Conservation (phyloP, 495 filamentous ascomycete species). For the Hypoxylon subgilvum region DNA sequence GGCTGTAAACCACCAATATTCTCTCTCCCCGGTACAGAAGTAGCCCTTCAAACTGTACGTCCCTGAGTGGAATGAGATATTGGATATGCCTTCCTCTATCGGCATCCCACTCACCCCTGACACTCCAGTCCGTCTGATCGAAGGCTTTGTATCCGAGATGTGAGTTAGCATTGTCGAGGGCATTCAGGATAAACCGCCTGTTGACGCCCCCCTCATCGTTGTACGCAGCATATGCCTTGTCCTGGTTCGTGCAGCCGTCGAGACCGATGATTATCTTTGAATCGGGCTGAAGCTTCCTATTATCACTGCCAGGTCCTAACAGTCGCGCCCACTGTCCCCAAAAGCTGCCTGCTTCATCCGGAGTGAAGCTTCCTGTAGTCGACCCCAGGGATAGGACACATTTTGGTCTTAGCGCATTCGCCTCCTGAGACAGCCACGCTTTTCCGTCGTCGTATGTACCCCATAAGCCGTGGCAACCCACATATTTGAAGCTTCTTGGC, state of each 20-base stretch:
- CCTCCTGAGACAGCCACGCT: conserved; percentile 65
- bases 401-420: conserved; percentile 62
- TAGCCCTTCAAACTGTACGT: not conserved
- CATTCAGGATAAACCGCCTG: conserved; percentile 68
- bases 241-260: conserved; percentile 69
- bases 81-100: not conserved
- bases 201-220: conserved; percentile 42
- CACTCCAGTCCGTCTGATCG: conserved; percentile 67
- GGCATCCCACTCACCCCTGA: conserved; percentile 64
- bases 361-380: conserved; percentile 69
- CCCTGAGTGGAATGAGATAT: not conserved
- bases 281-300: conserved; percentile 32
- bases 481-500: conserved; percentile 60
- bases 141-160: conserved; percentile 68
- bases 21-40: not conserved
- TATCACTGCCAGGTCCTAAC: conserved; percentile 56
- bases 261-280: conserved; percentile 69
- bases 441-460: conserved; percentile 82
- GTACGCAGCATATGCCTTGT: conserved; percentile 57
- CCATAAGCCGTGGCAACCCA: conserved; percentile 71
- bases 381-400: conserved; percentile 76
- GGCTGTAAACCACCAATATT: not conserved
- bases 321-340: conserved; percentile 60
- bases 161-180: conserved; percentile 68
- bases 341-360: conserved; percentile 63